Percentiles rank a stretch among this genome's conserved stretches.
Conservation (phyloP, 768 basidiomycete genomes). For the Pleurotus pulmonarius region DNA sequence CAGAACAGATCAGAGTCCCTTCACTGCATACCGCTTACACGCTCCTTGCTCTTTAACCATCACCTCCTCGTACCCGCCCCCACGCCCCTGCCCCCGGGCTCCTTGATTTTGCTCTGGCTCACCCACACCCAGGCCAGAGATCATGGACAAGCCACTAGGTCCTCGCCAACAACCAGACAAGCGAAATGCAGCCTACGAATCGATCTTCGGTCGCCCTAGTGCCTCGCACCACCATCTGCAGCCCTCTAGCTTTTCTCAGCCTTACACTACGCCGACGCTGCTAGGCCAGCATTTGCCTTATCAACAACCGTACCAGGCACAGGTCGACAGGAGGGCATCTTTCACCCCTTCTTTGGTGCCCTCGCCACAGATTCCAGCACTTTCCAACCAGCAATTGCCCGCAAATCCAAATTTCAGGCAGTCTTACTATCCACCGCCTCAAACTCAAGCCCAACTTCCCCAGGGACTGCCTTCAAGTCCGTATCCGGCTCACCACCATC, state of each 20-base stretch:
- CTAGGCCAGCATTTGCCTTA: conserved; percentile 26
- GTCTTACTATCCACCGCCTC: conserved; percentile 32
- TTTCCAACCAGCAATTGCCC: conserved; percentile 9
- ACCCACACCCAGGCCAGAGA: neutral
- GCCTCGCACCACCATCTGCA: conserved; percentile 46
- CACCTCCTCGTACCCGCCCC: conserved; percentile 2
- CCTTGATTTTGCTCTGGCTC: neutral
- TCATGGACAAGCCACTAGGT: conserved; percentile 52
- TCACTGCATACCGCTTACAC: conserved; percentile 4
- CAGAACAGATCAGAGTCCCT: conserved; percentile 4
- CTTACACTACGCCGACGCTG: conserved; percentile 22
- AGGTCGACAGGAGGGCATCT: conserved; percentile 46
- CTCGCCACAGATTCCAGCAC: conserved; percentile 21
- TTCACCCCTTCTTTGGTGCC: conserved; percentile 33
- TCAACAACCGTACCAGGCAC: conserved; percentile 32
- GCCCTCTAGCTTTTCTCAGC: conserved; percentile 17
- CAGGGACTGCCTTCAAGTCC: conserved; percentile 5
- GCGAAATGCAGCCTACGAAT: conserved; percentile 78
- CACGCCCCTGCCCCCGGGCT: neutral
- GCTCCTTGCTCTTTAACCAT: conserved; percentile 2
- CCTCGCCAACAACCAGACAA: conserved; percentile 64
- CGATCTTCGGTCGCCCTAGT: conserved; percentile 81
- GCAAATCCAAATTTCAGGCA: conserved; percentile 28
- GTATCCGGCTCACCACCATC: conserved; percentile 19
- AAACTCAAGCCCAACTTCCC: conserved; percentile 13